Evolutionary conservation across 1,284 basidiomycete genomes (phyloP).

Genomic region (Moniliophthora roreri): DNA sequence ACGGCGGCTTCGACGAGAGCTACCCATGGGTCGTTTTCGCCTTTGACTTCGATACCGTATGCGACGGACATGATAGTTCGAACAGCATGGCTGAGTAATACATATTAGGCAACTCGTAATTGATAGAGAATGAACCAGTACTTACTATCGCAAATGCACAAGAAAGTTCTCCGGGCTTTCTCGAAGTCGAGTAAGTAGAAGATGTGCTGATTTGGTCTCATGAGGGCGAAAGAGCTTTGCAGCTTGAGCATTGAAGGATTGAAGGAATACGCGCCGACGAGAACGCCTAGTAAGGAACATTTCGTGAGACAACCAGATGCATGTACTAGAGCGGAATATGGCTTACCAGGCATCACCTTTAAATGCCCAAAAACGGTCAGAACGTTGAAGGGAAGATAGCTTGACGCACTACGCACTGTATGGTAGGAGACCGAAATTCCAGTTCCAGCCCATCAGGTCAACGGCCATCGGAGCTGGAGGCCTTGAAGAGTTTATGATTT

Average conservation of each 20-base stretch:
- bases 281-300: conserved; percentile 1
- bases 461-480: conserved; percentile 3
- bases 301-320: background rate
- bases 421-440: background rate
- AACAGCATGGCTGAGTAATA: background rate
- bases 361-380: background rate
- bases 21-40: background rate
- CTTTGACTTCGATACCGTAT: background rate
- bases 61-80: background rate
- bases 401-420: background rate
- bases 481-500: background rate
- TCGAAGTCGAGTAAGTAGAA: conserved; percentile 12
- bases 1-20: background rate
- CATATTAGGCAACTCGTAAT: background rate
- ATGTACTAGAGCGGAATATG: background rate
- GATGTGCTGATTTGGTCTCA: conserved; percentile 5
- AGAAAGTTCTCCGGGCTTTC: conserved; percentile 3
- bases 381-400: no score
- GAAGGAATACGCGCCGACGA: conserved; percentile 10
- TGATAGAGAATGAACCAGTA: background rate
- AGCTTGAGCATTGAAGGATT: conserved; percentile 10
- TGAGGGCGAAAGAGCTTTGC: conserved; percentile 6
- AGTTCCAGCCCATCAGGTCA: conserved; percentile 17
- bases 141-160: conserved; percentile 8
- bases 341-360: background rate